A percentile compares a stretch with the other conserved stretches of the same genome.
Conservation (phyloP, 148 eudicot species). For the Camellia lanceoleosa region DNA sequence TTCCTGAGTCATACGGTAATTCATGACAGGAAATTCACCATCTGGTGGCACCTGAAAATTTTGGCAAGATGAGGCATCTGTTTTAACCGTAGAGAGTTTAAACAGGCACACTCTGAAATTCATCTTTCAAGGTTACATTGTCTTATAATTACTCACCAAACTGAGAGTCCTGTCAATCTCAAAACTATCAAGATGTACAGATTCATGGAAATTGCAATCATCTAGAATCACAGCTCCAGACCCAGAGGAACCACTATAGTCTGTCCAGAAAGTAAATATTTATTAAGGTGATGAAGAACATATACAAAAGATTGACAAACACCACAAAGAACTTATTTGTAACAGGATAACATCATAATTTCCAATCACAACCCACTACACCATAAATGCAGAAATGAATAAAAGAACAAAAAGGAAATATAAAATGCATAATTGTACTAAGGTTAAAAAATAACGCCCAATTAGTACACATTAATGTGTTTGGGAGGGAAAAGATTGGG, state of each 20-base stretch:
- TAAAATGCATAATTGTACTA: not conserved
- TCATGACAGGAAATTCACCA: slow-evolving; percentile 99
- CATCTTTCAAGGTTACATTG: not conserved
- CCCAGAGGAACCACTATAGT: slow-evolving; percentile 67
- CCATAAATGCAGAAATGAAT: not conserved
- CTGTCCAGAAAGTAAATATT: slow-evolving; percentile 29
- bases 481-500: no score
- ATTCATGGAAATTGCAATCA: slow-evolving; percentile 96
- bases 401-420: slow-evolving; percentile 14
- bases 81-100: slow-evolving; percentile 1
- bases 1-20: slow-evolving; percentile 97
- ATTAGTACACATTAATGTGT: no score
- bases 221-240: slow-evolving; percentile 83
- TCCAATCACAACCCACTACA: not conserved
- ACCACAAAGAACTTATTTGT: not conserved
- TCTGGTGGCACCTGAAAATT: slow-evolving; percentile 77
- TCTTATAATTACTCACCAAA: slow-evolving; percentile 54
- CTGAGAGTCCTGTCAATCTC: slow-evolving; percentile 76
- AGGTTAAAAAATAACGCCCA: not conserved
- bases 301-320: not conserved
- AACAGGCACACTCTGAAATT: not conserved
- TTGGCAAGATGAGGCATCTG: slow-evolving; percentile 10
- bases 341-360: not conserved
- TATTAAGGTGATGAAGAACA: slow-evolving; percentile 8
- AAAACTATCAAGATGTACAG: slow-evolving; percentile 91